Conservation (phyloP, 495 filamentous ascomycete species). For the Podospora pseudocomata region DNA sequence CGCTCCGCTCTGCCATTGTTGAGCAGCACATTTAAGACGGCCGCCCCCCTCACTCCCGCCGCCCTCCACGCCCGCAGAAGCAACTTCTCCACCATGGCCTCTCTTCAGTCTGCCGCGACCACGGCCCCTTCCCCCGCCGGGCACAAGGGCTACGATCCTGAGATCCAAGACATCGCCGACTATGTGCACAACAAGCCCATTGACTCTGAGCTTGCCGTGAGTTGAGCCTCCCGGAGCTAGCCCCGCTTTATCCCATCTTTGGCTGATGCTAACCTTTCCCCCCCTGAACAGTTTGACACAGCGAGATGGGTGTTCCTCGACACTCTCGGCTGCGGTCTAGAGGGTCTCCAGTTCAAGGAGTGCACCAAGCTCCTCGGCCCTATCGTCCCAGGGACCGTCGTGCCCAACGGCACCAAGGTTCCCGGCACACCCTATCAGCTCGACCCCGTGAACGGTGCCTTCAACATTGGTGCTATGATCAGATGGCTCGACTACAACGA, state of each 20-base stretch:
- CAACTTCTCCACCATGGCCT: constrained; percentile 56
- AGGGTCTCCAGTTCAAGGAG: constrained; percentile 92
- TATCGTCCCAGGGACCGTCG: constrained; percentile 81
- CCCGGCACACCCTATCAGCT: constrained; percentile 91
- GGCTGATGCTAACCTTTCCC: constrained; percentile 20
- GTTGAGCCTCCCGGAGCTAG: constrained; percentile 26
- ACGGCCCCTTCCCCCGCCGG: constrained; percentile 44
- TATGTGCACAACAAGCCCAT: constrained; percentile 92
- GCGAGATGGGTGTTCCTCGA: constrained; percentile 87
- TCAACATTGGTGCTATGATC: constrained; percentile 98
- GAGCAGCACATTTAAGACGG: constrained; percentile 18
- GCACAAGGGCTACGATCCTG: constrained; percentile 70
- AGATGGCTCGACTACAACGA: constrained; percentile 99
- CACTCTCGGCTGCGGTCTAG: constrained; percentile 92
- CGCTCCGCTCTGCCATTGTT: constrained; percentile 24
- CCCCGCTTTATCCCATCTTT: constrained; percentile 21
- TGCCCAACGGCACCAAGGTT: constrained; percentile 89
- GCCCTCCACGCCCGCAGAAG: constrained; percentile 23
- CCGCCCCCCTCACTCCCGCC: constrained; percentile 24
- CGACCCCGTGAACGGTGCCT: constrained; percentile 91
- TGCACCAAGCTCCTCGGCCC: constrained; percentile 95
- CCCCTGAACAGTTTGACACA: constrained; percentile 74
- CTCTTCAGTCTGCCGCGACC: constrained; percentile 50
- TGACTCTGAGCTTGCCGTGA: constrained; percentile 86
- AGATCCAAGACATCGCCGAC: constrained; percentile 88